Evolutionary conservation across 73 alveolate genomes (phyloP).

Genomic region (Tetrahymena malaccensis): DNA sequence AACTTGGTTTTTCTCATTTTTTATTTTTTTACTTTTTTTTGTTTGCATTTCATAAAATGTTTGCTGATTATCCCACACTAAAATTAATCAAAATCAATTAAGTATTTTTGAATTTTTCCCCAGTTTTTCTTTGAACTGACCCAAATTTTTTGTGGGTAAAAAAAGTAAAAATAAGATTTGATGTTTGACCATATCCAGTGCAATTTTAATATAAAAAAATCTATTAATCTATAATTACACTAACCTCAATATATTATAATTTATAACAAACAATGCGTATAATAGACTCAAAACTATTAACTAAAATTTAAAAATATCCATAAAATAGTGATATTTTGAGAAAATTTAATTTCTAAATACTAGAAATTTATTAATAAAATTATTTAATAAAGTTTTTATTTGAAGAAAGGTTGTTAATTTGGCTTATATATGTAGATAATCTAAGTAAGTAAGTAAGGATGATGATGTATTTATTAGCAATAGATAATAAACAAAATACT

Average conservation of each 20-base stretch:
- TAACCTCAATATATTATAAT: background rate
- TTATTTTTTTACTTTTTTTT: too few species aligned
- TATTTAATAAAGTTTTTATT: too few species aligned
- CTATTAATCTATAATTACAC: background rate
- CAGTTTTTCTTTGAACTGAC: background rate
- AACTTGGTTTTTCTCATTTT: background rate
- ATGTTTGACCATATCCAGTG: background rate
- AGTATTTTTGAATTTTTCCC: background rate
- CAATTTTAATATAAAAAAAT: background rate
- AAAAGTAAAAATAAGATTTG: background rate
- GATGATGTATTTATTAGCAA: too few species aligned
- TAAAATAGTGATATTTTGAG: background rate
- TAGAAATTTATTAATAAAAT: too few species aligned
- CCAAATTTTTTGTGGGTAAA: background rate
- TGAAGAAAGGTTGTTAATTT: too few species aligned
- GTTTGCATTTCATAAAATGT: background rate
- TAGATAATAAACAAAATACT: too few species aligned
- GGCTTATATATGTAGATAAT: too few species aligned
- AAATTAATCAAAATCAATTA: background rate
- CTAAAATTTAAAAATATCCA: too few species aligned
- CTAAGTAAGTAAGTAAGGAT: too few species aligned
- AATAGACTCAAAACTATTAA: background rate
- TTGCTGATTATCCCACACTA: background rate
- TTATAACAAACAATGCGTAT: background rate
- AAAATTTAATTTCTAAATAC: too few species aligned